Conservation (phyloP, 2,329 filamentous ascomycete genomes). For the Sporothrix curviconia region DNA sequence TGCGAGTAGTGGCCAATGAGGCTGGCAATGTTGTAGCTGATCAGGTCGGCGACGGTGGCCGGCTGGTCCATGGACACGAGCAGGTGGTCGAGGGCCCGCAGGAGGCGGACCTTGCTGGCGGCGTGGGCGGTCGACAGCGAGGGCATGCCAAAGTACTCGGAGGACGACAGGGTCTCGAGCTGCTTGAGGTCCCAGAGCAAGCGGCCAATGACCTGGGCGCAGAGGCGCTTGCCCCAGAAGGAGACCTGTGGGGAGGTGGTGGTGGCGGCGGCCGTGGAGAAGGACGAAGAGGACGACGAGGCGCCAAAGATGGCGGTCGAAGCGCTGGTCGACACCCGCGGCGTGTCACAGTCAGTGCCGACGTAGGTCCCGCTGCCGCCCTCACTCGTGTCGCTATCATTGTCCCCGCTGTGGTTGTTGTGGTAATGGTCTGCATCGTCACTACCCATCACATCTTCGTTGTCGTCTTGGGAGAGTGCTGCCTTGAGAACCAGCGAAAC, state of each 20-base stretch:
- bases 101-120: conserved; percentile 21
- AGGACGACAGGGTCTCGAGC: conserved; percentile 23
- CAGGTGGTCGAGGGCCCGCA: conserved; percentile 21
- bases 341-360: background rate
- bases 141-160: conserved; percentile 24
- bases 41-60: conserved; percentile 23
- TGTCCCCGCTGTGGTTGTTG: background rate
- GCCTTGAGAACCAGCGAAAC: conserved; percentile 17
- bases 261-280: background rate
- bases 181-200: conserved; percentile 28
- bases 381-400: background rate
- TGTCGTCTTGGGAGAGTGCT: conserved; percentile 13
- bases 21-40: conserved; percentile 26
- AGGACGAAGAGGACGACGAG: too few species aligned
- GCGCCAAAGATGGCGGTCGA: too few species aligned
- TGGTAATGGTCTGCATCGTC: background rate
- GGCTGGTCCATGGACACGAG: conserved; percentile 21
- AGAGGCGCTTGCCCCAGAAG: conserved; percentile 26
- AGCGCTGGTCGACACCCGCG: background rate
- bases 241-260: conserved; percentile 2
- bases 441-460: background rate
- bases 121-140: conserved; percentile 22
- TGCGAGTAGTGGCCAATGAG: conserved; percentile 27
- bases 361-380: background rate
- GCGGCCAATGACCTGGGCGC: conserved; percentile 26